Base-by-base conservation (phyloP, 2,329 filamentous ascomycete species). In the Trichoderma sp. region DNA sequence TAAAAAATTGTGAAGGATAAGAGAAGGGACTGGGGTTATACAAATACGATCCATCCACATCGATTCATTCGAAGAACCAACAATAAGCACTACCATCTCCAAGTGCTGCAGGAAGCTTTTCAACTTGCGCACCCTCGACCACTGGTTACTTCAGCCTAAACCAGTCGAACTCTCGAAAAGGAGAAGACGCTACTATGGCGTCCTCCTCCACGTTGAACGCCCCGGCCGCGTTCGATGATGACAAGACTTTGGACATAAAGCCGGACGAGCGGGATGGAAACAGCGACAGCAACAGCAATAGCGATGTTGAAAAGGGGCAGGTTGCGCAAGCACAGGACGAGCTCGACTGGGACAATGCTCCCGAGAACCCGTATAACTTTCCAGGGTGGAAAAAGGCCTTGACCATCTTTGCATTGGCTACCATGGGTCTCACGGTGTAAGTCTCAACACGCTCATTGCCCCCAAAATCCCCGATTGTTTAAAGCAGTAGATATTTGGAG, bases 361-460 rank as follows among this genome's bases (percentile, higher is more conserved):
- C 71, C 23, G 34, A 66, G 17, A 88, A 88, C 71, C 86, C 85
- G 0, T 82, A 81, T 73, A 88, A 88, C 75, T 88, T 86, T 86
- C 77, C 84, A 0, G 71, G 75, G 2, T 76, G 77, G 74, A 83
- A 79, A 70, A 84, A 87, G 74, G 76, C 78, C 53, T 30, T 82
- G 30, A 82, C 82, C 74, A 81, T 82, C 3, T 76, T 76, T 26
- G 83, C 79, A 76, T 78, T 79, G 13, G 81, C 79, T 6, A 76
- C 81, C 0, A 78, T 83, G 34, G 83, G 79, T 17, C 82, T 88
- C 28, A 74, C 83, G 0, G 79, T 81, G 84, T 85, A 76, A 68
- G 82, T 76, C 8, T 15, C 26, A 3, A 8, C n/a, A 9, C 9
- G 15, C n/a, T n/a, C n/a, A n/a, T n/a, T n/a, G n/a, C n/a, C n/a